Evolutionary conservation across 139 green algal species (phyloP).

Genomic region (Diplosphaera chodatii): DNA sequence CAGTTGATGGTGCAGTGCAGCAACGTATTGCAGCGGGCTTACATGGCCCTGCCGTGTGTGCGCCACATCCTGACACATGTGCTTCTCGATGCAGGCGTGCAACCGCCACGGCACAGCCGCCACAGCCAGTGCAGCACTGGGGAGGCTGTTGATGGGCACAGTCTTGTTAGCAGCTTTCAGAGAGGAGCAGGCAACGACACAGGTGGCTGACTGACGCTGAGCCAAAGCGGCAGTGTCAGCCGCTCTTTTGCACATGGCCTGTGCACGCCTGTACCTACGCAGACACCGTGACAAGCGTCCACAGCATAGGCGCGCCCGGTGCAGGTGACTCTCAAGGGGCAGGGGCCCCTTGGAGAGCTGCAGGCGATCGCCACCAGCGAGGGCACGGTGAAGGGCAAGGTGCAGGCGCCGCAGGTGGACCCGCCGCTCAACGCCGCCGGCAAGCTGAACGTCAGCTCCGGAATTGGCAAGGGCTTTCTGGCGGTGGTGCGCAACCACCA

Average conservation of each 20-base stretch:
- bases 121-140: conserved; percentile 80
- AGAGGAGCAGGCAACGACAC: conserved; percentile 58
- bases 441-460: conserved; percentile 74
- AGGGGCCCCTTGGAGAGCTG: conserved; percentile 58
- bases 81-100: conserved; percentile 30
- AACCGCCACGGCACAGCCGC: conserved; percentile 52
- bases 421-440: conserved; percentile 72
- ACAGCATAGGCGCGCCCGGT: too few relatives aligned
- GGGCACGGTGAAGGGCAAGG: conserved; percentile 65
- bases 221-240: too few relatives aligned
- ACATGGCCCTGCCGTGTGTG: too few relatives aligned
- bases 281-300: too few relatives aligned
- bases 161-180: conserved; percentile 77
- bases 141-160: conserved; percentile 68
- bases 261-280: too few relatives aligned
- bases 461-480: conserved; percentile 67
- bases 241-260: too few relatives aligned
- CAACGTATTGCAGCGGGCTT: too few relatives aligned
- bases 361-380: conserved; percentile 48
- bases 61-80: too few relatives aligned
- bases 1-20: too few relatives aligned
- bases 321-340: conserved; percentile 78
- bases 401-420: conserved; percentile 65
- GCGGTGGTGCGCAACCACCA: conserved; percentile 61
- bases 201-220: conserved; percentile 27